Base-by-base conservation (phyloP, 768 basidiomycete species). In the Rhodotorula taiwanensis region DNA sequence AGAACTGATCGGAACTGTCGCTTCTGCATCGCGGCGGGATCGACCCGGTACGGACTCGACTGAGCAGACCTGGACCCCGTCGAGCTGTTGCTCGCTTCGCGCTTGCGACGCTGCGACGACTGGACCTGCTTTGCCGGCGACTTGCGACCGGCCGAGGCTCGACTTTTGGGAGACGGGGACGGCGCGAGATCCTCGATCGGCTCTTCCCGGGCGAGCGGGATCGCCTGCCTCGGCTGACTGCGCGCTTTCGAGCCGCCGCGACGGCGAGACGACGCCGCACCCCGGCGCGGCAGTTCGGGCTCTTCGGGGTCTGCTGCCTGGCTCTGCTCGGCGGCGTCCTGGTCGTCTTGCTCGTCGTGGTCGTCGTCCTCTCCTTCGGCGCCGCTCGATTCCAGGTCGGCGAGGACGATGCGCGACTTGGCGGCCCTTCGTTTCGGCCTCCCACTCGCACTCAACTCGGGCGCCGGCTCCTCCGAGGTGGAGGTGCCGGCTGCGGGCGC, bases 81-180 rank as follows among this genome's bases (percentile, higher is more conserved):
- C 20, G 49, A 50, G 49, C 25, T 15, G 11, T 41, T 42, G 54
- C 64, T 65, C 50, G 55, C 55, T 54, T 65, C 64, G 43, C 64
- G 54, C 30, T 51, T 28, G 28, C 64, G 53, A 57, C 55, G 54
- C 50, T 59, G 43, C 48, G 56, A 30, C 52, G 47, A n/a, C 31
- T 23, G 7, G 11, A 14, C 18, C 39, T 42, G 56, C 34, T 36
- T 30, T 13, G 50, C 34, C 5, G 42, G 49, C 33, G 20, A n/a
- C 36, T 51, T 43, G 31, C 61, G 52, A 8, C 52, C 41, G 5
- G 55, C 9, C 2, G 34, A 47, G 9, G 43, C 2, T 10, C 15
- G 10, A 10, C 44, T 9, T 21, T 21, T 30, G 55, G 18, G 3
- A 8, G 52, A 36, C 10, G 52, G 39, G 1, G 36, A 39, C 16